phyloP scores from a whole-genome alignment of 371 early-diverging fungal genomes.

The Capniomyces stellatus region DNA sequence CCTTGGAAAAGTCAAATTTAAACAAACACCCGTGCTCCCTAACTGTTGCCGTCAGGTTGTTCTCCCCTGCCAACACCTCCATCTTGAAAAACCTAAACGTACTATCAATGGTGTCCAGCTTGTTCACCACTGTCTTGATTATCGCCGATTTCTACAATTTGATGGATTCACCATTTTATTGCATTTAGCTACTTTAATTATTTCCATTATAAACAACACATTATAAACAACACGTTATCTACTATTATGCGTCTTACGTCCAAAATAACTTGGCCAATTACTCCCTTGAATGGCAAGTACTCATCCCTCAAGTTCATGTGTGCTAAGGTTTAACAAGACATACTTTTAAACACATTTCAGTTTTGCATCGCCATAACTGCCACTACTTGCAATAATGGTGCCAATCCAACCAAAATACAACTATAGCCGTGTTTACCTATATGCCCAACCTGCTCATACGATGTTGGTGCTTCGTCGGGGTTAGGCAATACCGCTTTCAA shows the following conservation, averaged over 20 bases:
- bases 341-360: no score
- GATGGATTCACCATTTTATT: conserved; percentile 18
- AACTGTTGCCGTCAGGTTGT: conserved; percentile 69
- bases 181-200: neutral
- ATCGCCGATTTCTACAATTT: conserved; percentile 50
- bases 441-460: conserved; percentile 90
- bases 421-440: conserved; percentile 24
- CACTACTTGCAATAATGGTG: no score
- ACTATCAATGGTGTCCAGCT: conserved; percentile 82
- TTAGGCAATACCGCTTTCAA: conserved; percentile 80
- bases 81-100: conserved; percentile 91
- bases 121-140: conserved; percentile 88
- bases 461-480: conserved; percentile 59
- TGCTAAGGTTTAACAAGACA: conserved; percentile 31
- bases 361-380: no score
- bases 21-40: conserved; percentile 83
- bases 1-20: conserved; percentile 88
- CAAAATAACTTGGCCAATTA: conserved; percentile 87
- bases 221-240: neutral
- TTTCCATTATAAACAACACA: conserved; percentile 1
- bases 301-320: conserved; percentile 91
- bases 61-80: conserved; percentile 87
- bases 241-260: conserved; percentile 36
- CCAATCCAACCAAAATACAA: no score
- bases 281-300: conserved; percentile 64